Conservation (phyloP, 306 rosid genomes). For the Fragaria iinumae region DNA sequence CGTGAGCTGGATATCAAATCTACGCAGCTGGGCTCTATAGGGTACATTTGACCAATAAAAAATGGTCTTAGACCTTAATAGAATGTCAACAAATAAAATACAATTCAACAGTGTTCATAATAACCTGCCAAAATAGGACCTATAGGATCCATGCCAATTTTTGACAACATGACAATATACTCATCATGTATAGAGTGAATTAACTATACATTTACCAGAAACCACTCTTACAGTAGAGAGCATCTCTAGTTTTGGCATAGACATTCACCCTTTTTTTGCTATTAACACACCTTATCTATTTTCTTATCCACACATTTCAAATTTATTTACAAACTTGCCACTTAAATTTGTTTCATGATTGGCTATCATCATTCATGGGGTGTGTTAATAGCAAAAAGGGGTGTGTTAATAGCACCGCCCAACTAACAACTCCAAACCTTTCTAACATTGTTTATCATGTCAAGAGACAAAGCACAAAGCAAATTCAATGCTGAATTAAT, state of each 20-base stretch:
- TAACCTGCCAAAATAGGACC: neutral
- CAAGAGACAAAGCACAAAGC: neutral
- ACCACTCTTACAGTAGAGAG: neutral
- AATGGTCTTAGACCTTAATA: neutral
- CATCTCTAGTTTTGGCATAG: neutral
- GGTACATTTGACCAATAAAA: neutral
- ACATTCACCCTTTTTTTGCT: neutral
- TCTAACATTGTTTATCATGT: neutral
- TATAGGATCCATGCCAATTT: neutral
- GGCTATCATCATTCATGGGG: no score
- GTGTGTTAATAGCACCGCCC: no score
- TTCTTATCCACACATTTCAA: no score
- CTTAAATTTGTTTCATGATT: no score
- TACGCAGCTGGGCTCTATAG: neutral
- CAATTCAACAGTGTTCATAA: neutral
- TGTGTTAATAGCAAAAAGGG: no score
- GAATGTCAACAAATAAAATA: neutral
- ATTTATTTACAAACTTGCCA: no score
- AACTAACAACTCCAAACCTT: no score
- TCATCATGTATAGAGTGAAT: neutral
- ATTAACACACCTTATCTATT: no score
- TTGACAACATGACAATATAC: neutral
- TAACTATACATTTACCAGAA: neutral
- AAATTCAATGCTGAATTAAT: neutral
- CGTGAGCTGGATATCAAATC: neutral